Percentiles rank a stretch among this genome's conserved stretches.
phyloP scores from a whole-genome alignment of 2,329 filamentous ascomycete genomes.

The Phoma herbarum region DNA sequence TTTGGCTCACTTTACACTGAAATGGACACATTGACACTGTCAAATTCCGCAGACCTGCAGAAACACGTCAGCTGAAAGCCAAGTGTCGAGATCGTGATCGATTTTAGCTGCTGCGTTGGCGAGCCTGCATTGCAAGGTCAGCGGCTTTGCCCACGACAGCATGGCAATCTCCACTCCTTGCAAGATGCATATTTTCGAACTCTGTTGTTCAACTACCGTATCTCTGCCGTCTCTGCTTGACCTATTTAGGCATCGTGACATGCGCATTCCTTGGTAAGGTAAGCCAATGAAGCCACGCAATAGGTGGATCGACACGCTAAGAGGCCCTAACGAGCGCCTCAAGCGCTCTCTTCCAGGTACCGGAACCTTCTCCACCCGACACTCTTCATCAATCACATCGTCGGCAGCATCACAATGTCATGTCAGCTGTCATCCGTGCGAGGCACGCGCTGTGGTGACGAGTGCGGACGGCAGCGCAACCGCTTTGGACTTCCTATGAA shows the following conservation, averaged over 20 bases:
- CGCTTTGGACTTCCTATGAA: slow-evolving; percentile 19
- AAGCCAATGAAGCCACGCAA: slow-evolving; percentile 29
- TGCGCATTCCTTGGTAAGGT: slow-evolving; percentile 1
- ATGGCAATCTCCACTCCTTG: slow-evolving; percentile 11
- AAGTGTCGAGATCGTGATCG: neutral
- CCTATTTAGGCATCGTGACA: neutral
- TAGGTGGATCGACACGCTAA: slow-evolving; percentile 19
- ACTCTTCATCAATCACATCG: slow-evolving; percentile 20
- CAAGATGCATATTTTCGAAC: slow-evolving; percentile 14
- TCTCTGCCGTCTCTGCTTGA: slow-evolving; percentile 11
- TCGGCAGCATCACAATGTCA: neutral
- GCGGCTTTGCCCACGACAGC: neutral
- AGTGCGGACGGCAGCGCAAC: slow-evolving; percentile 2
- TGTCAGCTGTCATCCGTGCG: slow-evolving; percentile 15
- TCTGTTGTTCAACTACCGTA: slow-evolving; percentile 13
- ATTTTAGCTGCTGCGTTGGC: neutral
- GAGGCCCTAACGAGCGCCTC: slow-evolving; percentile 22
- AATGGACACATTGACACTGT: neutral
- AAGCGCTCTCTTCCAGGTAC: slow-evolving; percentile 20
- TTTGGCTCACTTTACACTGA: neutral
- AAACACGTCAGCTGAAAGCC: neutral
- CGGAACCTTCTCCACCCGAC: slow-evolving; percentile 6
- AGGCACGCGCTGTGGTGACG: slow-evolving; percentile 7
- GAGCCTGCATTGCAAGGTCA: neutral
- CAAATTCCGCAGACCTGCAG: neutral